Evolutionary conservation across 805 yeast genomes (phyloP), one percentile per base, ranked within the genome.

Genomic region (Saccharomycopsis microspora): DNA sequence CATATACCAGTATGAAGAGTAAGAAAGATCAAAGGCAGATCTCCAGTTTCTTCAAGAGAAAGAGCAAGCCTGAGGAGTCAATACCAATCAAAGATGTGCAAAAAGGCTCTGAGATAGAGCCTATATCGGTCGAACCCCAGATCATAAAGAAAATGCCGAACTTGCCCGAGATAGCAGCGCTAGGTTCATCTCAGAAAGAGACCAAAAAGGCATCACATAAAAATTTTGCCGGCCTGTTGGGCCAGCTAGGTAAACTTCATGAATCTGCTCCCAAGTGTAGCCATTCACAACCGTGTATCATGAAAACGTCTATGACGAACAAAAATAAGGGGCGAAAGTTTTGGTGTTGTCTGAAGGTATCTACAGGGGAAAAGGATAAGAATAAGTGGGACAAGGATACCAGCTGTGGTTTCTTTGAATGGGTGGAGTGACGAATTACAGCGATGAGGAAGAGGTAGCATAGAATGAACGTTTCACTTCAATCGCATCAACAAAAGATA

Each of bases 401-500:
- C 43, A 68, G 67, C n/a, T 76, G 82, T 58, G 76, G 73, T 1
- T 75, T 60, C 55, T 76, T 76, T 57, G 68, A 75, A 59, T 76
- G 82, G 81, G 70, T 65, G 8, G 63, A 42, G 52, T 7, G 30
- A 9, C 19, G 19, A 1, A n/a, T 5, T 6, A 7, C 7, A 9
- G 30, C 28, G 29, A 5, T 5, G 41, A n/a, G 31, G 8, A 3
- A n/a, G 5, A 19, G 19, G 19, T 19, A 19, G 19, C 19, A 19
- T 19, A 19, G 19, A 19, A 19, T 19, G 19, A 19, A 19, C 19
- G 19, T 19, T 19, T 19, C 19, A 19, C 19, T 19, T 19, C 19
- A 19, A 19, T 19, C 19, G 19, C 19, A 19, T 19, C 19, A 19
- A 19, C 19, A 19, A 19, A 19, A 19, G 19, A 19, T 19, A 19